These are phyloP conservation scores for Xenoacremonium recifei DNA, from an alignment of 2,329 filamentous ascomycete genomes.

Conservation along the genomic window DNA sequence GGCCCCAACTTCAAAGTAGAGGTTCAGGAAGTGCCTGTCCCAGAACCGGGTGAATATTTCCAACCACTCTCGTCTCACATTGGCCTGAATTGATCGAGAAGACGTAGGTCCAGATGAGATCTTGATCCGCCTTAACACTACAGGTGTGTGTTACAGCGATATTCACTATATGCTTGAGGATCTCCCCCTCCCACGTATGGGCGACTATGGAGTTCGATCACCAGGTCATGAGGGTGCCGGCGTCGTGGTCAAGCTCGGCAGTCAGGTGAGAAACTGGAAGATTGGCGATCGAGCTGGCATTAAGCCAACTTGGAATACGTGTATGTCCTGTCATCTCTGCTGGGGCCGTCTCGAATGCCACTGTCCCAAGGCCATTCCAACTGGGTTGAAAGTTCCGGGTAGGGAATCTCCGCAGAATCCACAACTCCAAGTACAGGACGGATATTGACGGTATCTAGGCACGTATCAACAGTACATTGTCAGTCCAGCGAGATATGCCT, in stretches of 20 bases:
- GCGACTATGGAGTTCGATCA: neutral
- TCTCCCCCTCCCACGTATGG: neutral
- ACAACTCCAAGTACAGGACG: neutral
- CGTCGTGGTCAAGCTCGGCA: neutral
- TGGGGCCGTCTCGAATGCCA: neutral
- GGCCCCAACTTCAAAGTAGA: neutral
- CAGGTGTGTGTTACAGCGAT: neutral
- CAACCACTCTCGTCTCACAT: too few species aligned
- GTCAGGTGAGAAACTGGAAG: neutral
- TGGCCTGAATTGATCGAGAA: too few species aligned
- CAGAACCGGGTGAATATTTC: neutral
- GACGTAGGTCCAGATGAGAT: neutral
- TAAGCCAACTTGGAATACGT: neutral
- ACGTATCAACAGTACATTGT: neutral
- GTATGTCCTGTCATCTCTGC: neutral
- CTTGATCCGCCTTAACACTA: neutral
- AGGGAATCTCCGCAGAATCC: neutral
- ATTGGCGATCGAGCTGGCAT: neutral
- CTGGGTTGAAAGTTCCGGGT: neutral
- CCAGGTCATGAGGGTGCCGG: neutral
- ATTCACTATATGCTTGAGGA: neutral
- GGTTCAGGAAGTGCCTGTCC: neutral
- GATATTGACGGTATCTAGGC: neutral
- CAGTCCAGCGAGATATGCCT: neutral
- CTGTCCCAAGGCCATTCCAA: neutral